Evolutionary conservation across 805 yeast genomes (phyloP).

Genomic region (Hanseniaspora pseudoguilliermondii): DNA sequence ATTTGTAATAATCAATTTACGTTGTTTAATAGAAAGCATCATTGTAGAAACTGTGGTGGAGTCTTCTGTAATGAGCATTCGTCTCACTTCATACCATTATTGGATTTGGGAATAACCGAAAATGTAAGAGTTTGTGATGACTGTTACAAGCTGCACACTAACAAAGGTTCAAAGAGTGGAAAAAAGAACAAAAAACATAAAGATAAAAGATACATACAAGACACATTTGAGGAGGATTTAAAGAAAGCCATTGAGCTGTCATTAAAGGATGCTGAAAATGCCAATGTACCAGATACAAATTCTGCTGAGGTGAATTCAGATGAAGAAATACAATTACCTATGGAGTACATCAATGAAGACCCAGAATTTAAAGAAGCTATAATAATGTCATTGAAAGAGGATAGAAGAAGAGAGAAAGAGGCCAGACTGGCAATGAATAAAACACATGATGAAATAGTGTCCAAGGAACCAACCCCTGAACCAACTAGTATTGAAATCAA

Average conservation of each 20-base stretch:
- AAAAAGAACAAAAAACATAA: constrained; percentile 14
- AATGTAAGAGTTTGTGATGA: constrained; percentile 91
- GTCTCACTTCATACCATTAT: constrained; percentile 54
- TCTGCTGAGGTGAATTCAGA: constrained; percentile 8
- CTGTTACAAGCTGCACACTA: constrained; percentile 53
- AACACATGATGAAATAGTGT: constrained; percentile 36
- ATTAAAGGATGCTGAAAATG: constrained; percentile 40
- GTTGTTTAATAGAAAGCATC: constrained; percentile 81
- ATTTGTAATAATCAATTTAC: constrained; percentile 71
- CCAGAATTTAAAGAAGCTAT: constrained; percentile 89
- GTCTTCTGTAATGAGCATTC: constrained; percentile 82
- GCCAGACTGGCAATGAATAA: constrained; percentile 7
- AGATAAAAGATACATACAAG: constrained; percentile 20
- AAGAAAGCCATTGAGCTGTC: constrained; percentile 69
- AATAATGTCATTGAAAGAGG: constrained; percentile 74
- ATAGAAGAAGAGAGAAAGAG: constrained; percentile 29
- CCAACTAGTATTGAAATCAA: not conserved
- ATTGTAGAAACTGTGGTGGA: constrained; percentile 95
- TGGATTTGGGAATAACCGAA: constrained; percentile 72
- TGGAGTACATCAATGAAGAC: constrained; percentile 49
- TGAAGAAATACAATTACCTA: constrained; percentile 13
- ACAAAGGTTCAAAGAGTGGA: constrained; percentile 26
- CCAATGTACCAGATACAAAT: constrained; percentile 6
- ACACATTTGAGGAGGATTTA: constrained; percentile 39
- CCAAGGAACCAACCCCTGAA: constrained; percentile 14